Base-by-base conservation (phyloP, 2,329 filamentous ascomycete species). In the Fusarium begoniae region DNA sequence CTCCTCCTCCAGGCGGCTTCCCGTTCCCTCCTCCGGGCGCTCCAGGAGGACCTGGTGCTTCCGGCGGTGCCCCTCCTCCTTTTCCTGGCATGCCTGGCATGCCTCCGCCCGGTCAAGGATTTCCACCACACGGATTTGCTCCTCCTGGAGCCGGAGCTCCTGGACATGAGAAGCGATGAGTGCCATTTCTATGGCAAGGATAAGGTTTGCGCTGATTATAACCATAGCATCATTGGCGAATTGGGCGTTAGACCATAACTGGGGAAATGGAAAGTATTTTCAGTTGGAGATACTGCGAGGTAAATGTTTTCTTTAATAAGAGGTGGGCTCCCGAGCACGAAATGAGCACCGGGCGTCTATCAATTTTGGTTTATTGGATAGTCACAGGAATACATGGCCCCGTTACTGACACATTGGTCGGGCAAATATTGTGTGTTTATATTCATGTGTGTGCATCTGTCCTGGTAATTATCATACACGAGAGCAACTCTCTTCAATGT, bases 31-130 rank as follows among this genome's bases (percentile, higher is more conserved):
- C 84, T 30, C 80, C 84, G 2, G 81, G 82, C 43, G 75, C 73
- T 61, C 65, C 79, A 64, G 48, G 75, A 14, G 75, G 70, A 70
- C 65, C 79, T 66, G 45, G 74, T n/a, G 75, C 80, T 15, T 78
- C 79, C 14, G 78, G 75, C 28, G 73, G 66, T 63, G 67, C 76
- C 64, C 77, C 78, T 66, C 77, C 79, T 14, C 66, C 69, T 14
- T 82, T 82, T 57, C 77, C 81, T 24, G 81, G 81, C 20, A 70
- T 84, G 64, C 80, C 82, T 28, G 80, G 82, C 53, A 80, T 83
- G 67, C 81, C 82, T 35, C 84, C 83, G 3, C 83, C 82, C 30
- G 83, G 82, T 26, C 83, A 86, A 63, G 84, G 83, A 9, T 86
- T 87, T 45, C 84, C 83, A 22, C 80, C 81, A 9, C 78, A 79